Conservation (phyloP, 345 rosid species). For the Acer campestre region DNA sequence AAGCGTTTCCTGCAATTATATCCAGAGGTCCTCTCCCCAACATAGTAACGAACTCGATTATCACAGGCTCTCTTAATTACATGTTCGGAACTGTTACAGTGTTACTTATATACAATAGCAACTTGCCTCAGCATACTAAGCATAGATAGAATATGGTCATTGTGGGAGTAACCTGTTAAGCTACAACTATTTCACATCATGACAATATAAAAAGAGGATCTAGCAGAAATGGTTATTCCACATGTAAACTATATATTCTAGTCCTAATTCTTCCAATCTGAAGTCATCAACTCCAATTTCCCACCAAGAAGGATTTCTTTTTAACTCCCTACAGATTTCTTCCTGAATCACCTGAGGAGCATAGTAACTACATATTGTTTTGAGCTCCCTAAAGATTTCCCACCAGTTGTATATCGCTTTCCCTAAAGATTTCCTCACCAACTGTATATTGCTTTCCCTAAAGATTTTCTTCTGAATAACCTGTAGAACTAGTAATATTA, state of each 20-base stretch:
- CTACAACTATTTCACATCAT: neutral
- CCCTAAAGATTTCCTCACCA: neutral
- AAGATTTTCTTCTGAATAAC: neutral
- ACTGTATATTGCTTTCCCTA: neutral
- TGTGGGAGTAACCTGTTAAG: neutral
- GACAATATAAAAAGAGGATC: neutral
- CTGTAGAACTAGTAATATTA: neutral
- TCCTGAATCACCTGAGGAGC: neutral
- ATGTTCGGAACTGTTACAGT: neutral
- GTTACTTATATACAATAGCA: neutral
- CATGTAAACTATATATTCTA: neutral
- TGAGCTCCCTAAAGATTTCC: slow-evolving; percentile 1
- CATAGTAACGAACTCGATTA: neutral
- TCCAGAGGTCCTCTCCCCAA: neutral
- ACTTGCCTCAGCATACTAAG: slow-evolving; percentile 4
- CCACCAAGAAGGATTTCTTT: neutral
- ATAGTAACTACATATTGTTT: neutral
- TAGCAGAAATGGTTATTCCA: neutral
- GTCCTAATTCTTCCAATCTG: neutral
- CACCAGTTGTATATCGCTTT: neutral
- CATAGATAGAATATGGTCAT: neutral
- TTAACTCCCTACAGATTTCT: neutral
- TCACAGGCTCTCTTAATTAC: neutral
- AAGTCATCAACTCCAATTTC: neutral
- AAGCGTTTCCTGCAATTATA: neutral